phyloP scores from a whole-genome alignment of 805 yeast species.

The Suhomyces xylopsoci region DNA sequence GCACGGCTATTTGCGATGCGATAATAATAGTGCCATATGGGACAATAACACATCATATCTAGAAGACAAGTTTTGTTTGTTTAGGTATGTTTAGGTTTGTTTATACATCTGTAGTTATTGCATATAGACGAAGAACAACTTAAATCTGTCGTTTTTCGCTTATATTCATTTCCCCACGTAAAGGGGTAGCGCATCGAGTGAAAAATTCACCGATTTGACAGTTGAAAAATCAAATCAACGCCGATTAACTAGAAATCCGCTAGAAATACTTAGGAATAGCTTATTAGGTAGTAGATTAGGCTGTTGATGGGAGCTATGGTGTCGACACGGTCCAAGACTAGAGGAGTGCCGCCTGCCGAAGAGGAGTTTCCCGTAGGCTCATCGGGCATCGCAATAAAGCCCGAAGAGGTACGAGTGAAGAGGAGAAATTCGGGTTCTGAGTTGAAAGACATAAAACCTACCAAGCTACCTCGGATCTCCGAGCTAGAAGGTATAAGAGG shows the following conservation, averaged over 20 bases:
- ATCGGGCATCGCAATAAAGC: neutral
- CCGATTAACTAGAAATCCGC: neutral
- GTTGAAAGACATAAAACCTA: neutral
- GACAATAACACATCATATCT: too few species aligned
- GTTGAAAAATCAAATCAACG: neutral
- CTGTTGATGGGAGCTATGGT: neutral
- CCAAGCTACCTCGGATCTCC: neutral
- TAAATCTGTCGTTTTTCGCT: too few species aligned
- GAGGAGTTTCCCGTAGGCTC: neutral
- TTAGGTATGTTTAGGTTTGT: too few species aligned
- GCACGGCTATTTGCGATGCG: too few species aligned
- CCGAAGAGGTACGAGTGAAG: neutral
- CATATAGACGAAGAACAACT: neutral
- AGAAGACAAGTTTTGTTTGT: too few species aligned
- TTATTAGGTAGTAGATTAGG: too few species aligned
- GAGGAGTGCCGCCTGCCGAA: neutral
- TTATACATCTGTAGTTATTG: too few species aligned
- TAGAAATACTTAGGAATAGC: neutral
- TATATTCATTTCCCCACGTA: neutral
- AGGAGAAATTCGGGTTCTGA: neutral
- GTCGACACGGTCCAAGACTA: constrained; percentile 1
- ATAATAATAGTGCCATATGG: too few species aligned
- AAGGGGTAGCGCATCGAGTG: constrained; percentile 7
- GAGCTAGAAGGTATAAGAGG: neutral
- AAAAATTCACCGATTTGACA: constrained; percentile 1